Conservation (phyloP, 352 stramenopile genomes). For the Globisporangium spiculum region DNA sequence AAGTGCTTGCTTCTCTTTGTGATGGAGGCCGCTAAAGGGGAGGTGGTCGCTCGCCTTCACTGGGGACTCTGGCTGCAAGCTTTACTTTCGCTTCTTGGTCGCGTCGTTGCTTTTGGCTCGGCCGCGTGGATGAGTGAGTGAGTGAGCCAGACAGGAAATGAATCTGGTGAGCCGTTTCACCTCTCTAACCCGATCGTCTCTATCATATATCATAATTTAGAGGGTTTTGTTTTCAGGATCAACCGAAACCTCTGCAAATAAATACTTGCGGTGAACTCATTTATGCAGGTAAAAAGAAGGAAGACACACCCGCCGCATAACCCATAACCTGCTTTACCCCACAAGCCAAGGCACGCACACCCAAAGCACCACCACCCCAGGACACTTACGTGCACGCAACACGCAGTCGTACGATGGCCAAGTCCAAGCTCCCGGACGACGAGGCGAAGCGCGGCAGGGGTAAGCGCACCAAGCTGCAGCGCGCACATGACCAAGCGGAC, state of each 20-base stretch:
- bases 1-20: neutral
- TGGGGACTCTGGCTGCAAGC: neutral
- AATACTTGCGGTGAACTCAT: conserved; percentile 17
- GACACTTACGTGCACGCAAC: neutral
- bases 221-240: neutral
- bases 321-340: conserved; percentile 4
- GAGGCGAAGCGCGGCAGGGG: conserved; percentile 61
- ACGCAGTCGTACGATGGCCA: conserved; percentile 35
- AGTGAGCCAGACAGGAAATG: conserved; percentile 4
- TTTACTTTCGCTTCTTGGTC: neutral
- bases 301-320: neutral
- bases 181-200: neutral
- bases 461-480: conserved; percentile 53
- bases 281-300: conserved; percentile 13
- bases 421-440: conserved; percentile 56
- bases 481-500: conserved; percentile 34
- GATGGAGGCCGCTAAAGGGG: neutral
- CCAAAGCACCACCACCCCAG: neutral
- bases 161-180: neutral
- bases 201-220: neutral
- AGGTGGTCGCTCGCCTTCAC: conserved; percentile 1
- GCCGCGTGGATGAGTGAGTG: conserved; percentile 10
- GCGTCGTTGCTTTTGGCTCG: neutral
- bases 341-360: neutral
- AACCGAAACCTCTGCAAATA: neutral